Evolutionary conservation across 2,329 filamentous ascomycete species (phyloP), one percentile per base, ranked within the genome.

Genomic region (Tolypocladium amazonense): DNA sequence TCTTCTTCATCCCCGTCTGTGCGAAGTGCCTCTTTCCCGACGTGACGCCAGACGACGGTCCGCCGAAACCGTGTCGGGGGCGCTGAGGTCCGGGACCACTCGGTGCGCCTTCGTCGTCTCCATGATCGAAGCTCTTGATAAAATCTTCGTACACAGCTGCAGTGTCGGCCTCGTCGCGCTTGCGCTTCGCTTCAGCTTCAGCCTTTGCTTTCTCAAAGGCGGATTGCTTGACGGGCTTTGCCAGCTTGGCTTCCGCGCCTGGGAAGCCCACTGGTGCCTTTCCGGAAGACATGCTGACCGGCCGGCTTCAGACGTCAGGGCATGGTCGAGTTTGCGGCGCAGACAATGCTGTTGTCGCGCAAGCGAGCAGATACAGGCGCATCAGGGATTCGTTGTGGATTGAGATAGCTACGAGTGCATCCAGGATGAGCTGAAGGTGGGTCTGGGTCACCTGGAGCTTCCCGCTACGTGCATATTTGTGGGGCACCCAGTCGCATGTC

Each of bases 81-180:
- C 66, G 68, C 47, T 62, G 59, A 8, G 63, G 64, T 38, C 59
- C 61, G 38, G 20, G 35, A 7, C 55, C 45, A 23, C 54, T 25
- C 25, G 25, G 27, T 18, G 35, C 70, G 61, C 77, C 72, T 52
- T 80, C 77, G 47, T 81, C 78, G 33, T 82, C 81, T 43, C 87
- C 84, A 62, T 82, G 78, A 53, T 86, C 86, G 67, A 90, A 89
- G 59, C 82, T 91, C 73, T 93, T 93, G 60, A 94, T 85, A 65
- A 96, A 96, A 65, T 93, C 90, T 66, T 91, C 86, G 72, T 92
- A 89, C 0, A 92, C 90, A 30, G 90, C 91, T 27, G 89, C 90
- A 8, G 90, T 95, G 75, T 96, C 92, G 65, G 88, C 90, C 68
- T 88, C 88, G 73, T 96, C 92, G 65, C 90, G 84, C 66, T 84